Evolutionary conservation across 2,329 filamentous ascomycete genomes (phyloP), one percentile per base, ranked within the genome.

Genomic region (Apiospora pterosperma): DNA sequence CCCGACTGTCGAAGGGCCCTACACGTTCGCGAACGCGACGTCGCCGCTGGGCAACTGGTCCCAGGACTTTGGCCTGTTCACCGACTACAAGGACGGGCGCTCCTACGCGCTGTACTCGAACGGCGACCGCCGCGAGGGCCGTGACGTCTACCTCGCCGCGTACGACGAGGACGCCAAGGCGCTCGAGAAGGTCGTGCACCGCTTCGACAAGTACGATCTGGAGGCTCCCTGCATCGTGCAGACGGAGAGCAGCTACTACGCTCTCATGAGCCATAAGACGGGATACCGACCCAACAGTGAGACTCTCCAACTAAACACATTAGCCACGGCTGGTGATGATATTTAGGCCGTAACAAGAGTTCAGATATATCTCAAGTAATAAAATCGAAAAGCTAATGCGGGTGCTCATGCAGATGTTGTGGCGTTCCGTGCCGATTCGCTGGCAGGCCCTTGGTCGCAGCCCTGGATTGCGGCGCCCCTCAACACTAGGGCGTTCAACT

Each of bases 261-360:
- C 85, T 0, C 69, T 88, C 39, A 88, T 88, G 85, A 86, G 84
- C 68, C 86, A 88, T 67, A 88, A 88, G 77, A 88, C 86, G 0
- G 86, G 86, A 0, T 88, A 88, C 63, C 77, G 86, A n/a, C 85
- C 86, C 0, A 88, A 88, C 62, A 88, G 73, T 73, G 59, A 59
- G 60, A 23, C 7, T 16, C 28, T 34, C 4, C 19, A 1, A 12
- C 14, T 25, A 44, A 44, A 25, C 21, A 14, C 21, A 2, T 4
- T 61, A 12, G 21, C 16, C 21, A 14, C 11, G 11, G 5, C 2
- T 23, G 5, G 42, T 21, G 2, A 1, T 10, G 39, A 7, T 16
- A 6, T 6, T 48, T 28, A 23, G 11, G 11, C 4, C 4, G 12
- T 1, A 48, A 28, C 11, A 5, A 12, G 14, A n/a, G 10, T n/a